Evolutionary conservation across 176 grass and related monocot species (phyloP).

Genomic region (Tuctoria greenei): DNA sequence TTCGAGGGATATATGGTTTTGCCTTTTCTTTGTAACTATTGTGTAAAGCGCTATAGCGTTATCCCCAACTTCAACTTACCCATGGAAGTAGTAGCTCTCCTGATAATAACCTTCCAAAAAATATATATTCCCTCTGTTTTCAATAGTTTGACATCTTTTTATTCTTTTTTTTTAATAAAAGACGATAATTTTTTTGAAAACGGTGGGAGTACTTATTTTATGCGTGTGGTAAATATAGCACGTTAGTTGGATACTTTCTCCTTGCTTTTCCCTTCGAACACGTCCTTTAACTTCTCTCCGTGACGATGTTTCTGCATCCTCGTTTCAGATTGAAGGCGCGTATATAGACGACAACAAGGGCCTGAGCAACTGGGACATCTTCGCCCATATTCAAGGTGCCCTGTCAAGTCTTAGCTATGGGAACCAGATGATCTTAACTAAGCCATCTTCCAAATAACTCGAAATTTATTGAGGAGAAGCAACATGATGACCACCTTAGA

Average conservation of each 20-base stretch:
- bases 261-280: neutral
- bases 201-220: too few relatives aligned
- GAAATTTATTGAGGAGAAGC: neutral
- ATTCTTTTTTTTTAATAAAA: too few relatives aligned
- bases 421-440: neutral
- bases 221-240: neutral
- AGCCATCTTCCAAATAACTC: neutral
- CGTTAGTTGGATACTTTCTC: neutral
- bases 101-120: too few relatives aligned
- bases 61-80: too few relatives aligned
- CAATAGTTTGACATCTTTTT: too few relatives aligned
- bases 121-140: too few relatives aligned
- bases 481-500: too few relatives aligned
- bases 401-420: neutral
- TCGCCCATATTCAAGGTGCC: slow-evolving; percentile 48
- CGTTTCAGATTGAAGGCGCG: slow-evolving; percentile 59
- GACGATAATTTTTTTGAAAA: too few relatives aligned
- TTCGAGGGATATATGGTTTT: too few relatives aligned
- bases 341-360: slow-evolving; percentile 56
- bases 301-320: neutral
- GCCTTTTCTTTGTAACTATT: too few relatives aligned
- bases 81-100: too few relatives aligned
- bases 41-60: too few relatives aligned
- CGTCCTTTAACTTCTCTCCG: neutral
- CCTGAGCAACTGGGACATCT: slow-evolving; percentile 66